Evolutionary conservation across 352 stramenopile species (phyloP).

Genomic region (Pythium sp.): DNA sequence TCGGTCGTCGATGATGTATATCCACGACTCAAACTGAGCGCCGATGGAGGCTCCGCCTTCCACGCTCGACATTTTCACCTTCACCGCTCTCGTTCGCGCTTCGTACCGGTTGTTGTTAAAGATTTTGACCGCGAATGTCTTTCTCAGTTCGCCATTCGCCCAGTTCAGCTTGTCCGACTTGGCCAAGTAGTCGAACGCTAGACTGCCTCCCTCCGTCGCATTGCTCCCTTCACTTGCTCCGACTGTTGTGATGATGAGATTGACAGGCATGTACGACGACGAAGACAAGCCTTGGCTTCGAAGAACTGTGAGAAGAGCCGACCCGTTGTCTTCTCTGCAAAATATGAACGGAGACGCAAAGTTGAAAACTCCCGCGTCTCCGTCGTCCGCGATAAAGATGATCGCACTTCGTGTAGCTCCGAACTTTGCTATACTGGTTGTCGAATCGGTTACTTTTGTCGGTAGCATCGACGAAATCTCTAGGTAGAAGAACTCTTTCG

Average conservation of each 20-base stretch:
- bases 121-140: constrained; percentile 58
- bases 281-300: constrained; percentile 49
- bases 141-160: constrained; percentile 46
- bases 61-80: constrained; percentile 47
- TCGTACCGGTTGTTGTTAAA: constrained; percentile 78
- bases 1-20: constrained; percentile 76
- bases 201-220: constrained; percentile 53
- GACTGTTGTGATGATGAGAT: constrained; percentile 47
- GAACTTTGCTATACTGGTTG: constrained; percentile 31
- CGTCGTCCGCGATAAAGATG: constrained; percentile 59
- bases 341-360: constrained; percentile 53
- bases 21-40: constrained; percentile 39
- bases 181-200: constrained; percentile 63
- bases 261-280: constrained; percentile 57
- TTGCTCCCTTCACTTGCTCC: constrained; percentile 41
- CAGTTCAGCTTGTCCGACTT: constrained; percentile 49
- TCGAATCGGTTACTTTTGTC: constrained; percentile 32
- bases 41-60: constrained; percentile 56
- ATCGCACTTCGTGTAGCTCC: constrained; percentile 27
- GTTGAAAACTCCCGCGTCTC: constrained; percentile 60
- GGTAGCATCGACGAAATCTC: constrained; percentile 36
- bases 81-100: constrained; percentile 37
- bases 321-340: constrained; percentile 64
- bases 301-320: constrained; percentile 51
- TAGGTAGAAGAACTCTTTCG: constrained; percentile 67